Conservation (phyloP, 2,329 filamentous ascomycete genomes). For the Pseudovirgaria hyperparasitica region DNA sequence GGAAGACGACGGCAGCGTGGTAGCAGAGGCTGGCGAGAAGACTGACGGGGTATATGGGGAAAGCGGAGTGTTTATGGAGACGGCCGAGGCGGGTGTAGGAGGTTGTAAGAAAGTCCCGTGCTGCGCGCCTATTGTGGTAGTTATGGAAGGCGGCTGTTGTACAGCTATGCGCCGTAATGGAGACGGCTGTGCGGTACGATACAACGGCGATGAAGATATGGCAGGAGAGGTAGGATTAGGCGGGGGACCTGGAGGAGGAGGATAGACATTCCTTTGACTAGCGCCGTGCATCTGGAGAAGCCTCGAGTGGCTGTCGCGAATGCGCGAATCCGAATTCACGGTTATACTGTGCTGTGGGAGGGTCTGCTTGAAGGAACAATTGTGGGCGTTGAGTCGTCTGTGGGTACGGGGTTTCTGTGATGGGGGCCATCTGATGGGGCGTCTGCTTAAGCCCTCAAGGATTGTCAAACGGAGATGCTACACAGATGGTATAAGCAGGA, state of each 20-base stretch:
- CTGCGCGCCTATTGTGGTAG: slow-evolving; percentile 25
- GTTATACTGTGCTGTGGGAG: slow-evolving; percentile 1
- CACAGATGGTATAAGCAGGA: too few species aligned
- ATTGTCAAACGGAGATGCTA: too few species aligned
- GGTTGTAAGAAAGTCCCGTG: slow-evolving; percentile 21
- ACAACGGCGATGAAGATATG: neutral
- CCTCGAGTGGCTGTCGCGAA: slow-evolving; percentile 2
- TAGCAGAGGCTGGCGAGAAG: slow-evolving; percentile 9
- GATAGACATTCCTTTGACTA: slow-evolving; percentile 4
- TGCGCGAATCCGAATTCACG: slow-evolving; percentile 1
- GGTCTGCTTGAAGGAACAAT: slow-evolving; percentile 1
- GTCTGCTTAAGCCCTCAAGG: too few species aligned
- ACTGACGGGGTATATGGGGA: slow-evolving; percentile 21
- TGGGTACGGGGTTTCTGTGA: too few species aligned
- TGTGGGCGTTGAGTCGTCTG: slow-evolving; percentile 1
- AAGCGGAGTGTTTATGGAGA: slow-evolving; percentile 22
- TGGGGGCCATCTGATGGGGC: too few species aligned
- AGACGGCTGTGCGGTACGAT: slow-evolving; percentile 11
- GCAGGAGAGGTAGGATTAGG: slow-evolving; percentile 3
- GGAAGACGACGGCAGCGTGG: too few species aligned
- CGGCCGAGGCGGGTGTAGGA: slow-evolving; percentile 26
- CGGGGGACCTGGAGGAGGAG: slow-evolving; percentile 5
- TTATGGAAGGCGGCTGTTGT: slow-evolving; percentile 29
- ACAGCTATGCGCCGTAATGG: slow-evolving; percentile 22
- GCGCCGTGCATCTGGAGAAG: slow-evolving; percentile 3